Base-by-base conservation (phyloP, 306 rosid species). In the Oxytropis ochrocephala region DNA sequence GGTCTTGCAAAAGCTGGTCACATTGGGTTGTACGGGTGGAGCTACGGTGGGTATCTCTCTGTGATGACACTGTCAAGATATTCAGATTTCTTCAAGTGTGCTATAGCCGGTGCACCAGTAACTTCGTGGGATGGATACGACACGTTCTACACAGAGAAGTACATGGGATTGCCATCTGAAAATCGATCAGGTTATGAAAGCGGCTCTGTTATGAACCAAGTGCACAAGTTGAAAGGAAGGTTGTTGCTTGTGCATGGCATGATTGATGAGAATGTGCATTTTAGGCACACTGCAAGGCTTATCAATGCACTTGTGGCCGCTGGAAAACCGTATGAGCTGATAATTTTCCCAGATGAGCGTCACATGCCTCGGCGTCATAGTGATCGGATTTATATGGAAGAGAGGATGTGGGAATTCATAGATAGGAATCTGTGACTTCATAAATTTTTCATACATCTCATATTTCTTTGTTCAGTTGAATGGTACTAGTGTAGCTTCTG, bases 61-160 rank as follows among this genome's bases (percentile, higher is more conserved):
- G 99, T 95, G 8, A 85, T 91, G 86, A 47, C 92, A 42, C 79
- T 94, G 56, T 87, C 88, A 27, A 82, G 95, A 72, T 86, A 78
- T 80, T 89, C 99, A 1, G 92, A 85, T 29, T 64, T 83, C 74
- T 94, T 87, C 82, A 78, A 72, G 56, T 89, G 97, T 35, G 96
- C 95, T 4, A 78, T 94, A 35, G 83, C 97, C 0, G 99, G 99
- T 4, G 96, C 97, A 12, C 99, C 99, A 0, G 91, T 87, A 10
- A 91, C 99, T 27, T 85, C 99, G 0, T 94, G 97, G 97, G 99
- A 94, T 1, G 97, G 99, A 11, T 91, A 94, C 18, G 99, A 94
- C 80, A 87, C 99, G 3, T 94, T 94, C 64, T 94, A 94, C 83
- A 91, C 96, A 0, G 99, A 94, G 84, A 94, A 91, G 83, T 94